Evolutionary conservation across 306 rosid genomes (phyloP).

Genomic region (Quillaja saponaria): DNA sequence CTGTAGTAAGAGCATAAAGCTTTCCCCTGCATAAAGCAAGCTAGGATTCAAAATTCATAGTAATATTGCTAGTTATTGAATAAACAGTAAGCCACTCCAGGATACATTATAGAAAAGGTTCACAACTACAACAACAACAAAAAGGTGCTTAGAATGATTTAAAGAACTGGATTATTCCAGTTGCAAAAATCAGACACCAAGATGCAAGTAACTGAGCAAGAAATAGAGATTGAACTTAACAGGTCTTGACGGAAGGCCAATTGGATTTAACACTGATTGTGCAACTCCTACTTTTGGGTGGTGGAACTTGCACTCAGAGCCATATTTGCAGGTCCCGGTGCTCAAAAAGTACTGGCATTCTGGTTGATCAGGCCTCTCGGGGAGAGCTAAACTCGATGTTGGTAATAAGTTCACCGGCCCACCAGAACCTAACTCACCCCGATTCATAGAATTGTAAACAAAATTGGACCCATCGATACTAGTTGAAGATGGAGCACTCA

Average conservation of each 20-base stretch:
- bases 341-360: conserved; percentile 81
- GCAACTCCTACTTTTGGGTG: conserved; percentile 79
- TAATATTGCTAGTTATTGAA: background rate
- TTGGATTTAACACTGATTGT: conserved; percentile 51
- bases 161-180: background rate
- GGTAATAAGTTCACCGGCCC: conserved; percentile 48
- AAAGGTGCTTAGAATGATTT: conserved; percentile 11
- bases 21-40: conserved; percentile 62
- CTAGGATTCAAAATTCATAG: conserved; percentile 25
- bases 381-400: conserved; percentile 48
- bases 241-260: conserved; percentile 86
- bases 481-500: conserved; percentile 52
- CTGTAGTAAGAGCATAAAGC: conserved; percentile 72
- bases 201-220: conserved; percentile 4
- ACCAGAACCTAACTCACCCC: conserved; percentile 51
- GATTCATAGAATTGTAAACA: conserved; percentile 51
- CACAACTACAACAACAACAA: background rate
- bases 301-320: conserved; percentile 82
- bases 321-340: conserved; percentile 89
- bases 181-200: background rate
- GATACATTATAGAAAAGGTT: background rate
- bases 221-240: conserved; percentile 54
- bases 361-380: conserved; percentile 86
- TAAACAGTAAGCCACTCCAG: background rate
- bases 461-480: conserved; percentile 61